phyloP scores from a whole-genome alignment of 331 rosid genomes.

The Dryas integrifolia region DNA sequence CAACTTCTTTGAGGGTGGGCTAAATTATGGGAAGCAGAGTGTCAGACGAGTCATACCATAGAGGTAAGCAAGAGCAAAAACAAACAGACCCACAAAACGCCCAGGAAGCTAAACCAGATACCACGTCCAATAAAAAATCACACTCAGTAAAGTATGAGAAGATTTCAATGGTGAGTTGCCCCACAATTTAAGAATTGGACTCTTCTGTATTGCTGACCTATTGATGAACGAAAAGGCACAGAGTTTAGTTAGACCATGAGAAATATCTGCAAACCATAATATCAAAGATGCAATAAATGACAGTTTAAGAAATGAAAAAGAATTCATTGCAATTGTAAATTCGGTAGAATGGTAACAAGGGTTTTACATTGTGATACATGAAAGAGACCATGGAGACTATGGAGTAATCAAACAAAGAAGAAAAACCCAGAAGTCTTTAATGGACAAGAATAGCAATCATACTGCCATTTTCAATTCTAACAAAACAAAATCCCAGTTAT shows the following conservation, averaged over 20 bases:
- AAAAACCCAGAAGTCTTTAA: slow-evolving; percentile 45
- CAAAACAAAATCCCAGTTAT: slow-evolving; percentile 39
- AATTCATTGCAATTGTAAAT: slow-evolving; percentile 34
- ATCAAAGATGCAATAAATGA: slow-evolving; percentile 42
- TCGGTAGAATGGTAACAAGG: slow-evolving; percentile 47
- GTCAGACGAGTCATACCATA: slow-evolving; percentile 23
- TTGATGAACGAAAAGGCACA: slow-evolving; percentile 58
- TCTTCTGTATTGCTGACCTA: slow-evolving; percentile 67
- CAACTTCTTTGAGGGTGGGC: slow-evolving; percentile 27
- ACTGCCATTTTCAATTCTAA: slow-evolving; percentile 33
- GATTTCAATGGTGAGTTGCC: slow-evolving; percentile 55
- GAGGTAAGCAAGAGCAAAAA: slow-evolving; percentile 26
- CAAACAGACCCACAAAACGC: slow-evolving; percentile 32
- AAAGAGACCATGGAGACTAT: slow-evolving; percentile 50
- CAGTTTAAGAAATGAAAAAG: slow-evolving; percentile 27
- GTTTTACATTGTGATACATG: slow-evolving; percentile 44
- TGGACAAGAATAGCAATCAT: slow-evolving; percentile 39
- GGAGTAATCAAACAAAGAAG: slow-evolving; percentile 42
- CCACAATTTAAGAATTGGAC: slow-evolving; percentile 48
- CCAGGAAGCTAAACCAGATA: slow-evolving; percentile 38
- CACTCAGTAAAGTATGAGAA: slow-evolving; percentile 36
- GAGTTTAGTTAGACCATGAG: slow-evolving; percentile 66
- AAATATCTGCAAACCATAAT: slow-evolving; percentile 78
- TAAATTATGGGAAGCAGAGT: slow-evolving; percentile 31
- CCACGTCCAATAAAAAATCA: slow-evolving; percentile 40